Base-by-base conservation (phyloP, 352 stramenopile genomes). In the Blastocystis sp. region DNA sequence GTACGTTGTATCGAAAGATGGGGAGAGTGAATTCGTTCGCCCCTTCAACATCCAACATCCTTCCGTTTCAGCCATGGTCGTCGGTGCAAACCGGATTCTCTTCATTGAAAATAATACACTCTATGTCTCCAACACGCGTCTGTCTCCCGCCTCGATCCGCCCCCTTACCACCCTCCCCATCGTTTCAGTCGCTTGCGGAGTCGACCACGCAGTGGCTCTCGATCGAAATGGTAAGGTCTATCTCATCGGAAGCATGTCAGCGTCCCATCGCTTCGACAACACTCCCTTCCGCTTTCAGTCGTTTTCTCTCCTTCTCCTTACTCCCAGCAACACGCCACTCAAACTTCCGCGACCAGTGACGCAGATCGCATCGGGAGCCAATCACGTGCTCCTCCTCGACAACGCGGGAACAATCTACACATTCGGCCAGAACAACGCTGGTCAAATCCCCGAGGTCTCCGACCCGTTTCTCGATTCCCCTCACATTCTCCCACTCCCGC, bases 391-490 rank as follows among this genome's bases (percentile, higher is more conserved):
- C 51, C 86, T 79, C 6, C 64, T 89, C 27, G 87, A 78, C 27
- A 32, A 64, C 9, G 73, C 86, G n/a, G 87, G 87, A 24, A 48
- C 75, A 8, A 54, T 89, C 7, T 89, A 87, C 71, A 69, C 57
- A 11, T 89, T 86, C 78, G 87, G 87, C 16, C 54, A 88, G 46
- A 89, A 89, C 34, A 65, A 54, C 4, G 72, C 77, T 14, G 87
- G 87, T 29, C 87, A 89, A 69, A 46, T 81, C n/a, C 69, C 69
- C 29, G 69, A 38, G n/a, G 27, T 16, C 36, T 4, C 32, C 29
- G 24, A 16, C 7, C 29, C 69, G 1, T 65, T 46, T n/a, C 44
- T 81, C n/a, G 46, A 27, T n/a, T 6, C n/a, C 0, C 69, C 69
- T 4, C 3, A 49, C 6, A 7, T 21, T 1, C 2, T 64, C 3